Conservation (phyloP, 345 rosid species). For the Tarenaya hassleriana region DNA sequence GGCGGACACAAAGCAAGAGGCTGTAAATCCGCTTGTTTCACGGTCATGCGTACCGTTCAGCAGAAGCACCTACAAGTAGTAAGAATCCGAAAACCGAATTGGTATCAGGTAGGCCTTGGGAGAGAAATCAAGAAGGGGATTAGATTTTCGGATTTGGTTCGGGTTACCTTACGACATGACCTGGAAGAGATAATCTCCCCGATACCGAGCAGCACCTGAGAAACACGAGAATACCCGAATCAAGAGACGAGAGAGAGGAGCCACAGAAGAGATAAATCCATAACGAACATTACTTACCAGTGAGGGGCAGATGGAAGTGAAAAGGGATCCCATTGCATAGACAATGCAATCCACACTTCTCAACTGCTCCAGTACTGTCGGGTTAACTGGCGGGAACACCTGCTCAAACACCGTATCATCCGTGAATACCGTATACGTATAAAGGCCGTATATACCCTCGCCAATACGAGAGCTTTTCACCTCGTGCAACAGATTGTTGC, state of each 20-base stretch:
- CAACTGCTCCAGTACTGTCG: conserved; percentile 75
- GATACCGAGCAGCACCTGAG: conserved; percentile 76
- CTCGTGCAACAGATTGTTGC: conserved; percentile 81
- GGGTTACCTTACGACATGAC: conserved; percentile 68
- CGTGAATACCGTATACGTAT: not conserved
- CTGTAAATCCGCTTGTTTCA: conserved; percentile 71
- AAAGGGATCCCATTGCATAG: conserved; percentile 97
- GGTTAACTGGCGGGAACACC: conserved; percentile 81
- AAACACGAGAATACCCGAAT: conserved; percentile 3
- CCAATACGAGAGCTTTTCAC: conserved; percentile 25
- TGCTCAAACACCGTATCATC: conserved; percentile 29
- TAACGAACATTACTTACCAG: conserved; percentile 38
- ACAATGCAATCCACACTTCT: conserved; percentile 71
- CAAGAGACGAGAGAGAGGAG: too few relatives aligned
- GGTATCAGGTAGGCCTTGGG: not conserved
- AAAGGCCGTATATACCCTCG: not conserved
- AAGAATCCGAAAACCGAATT: not conserved
- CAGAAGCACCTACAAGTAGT: conserved; percentile 48
- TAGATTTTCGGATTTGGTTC: conserved; percentile 13
- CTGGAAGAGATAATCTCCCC: conserved; percentile 81
- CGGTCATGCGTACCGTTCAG: conserved; percentile 80
- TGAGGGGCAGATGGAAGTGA: conserved; percentile 92
- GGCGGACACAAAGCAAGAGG: conserved; percentile 76
- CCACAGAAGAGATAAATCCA: not conserved
- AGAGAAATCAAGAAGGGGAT: not conserved